A percentile compares a stretch with the other conserved stretches of the same genome.
Evolutionary conservation across 108 stramenopile species (phyloP).

Genomic region (Skeletonema grethae): DNA sequence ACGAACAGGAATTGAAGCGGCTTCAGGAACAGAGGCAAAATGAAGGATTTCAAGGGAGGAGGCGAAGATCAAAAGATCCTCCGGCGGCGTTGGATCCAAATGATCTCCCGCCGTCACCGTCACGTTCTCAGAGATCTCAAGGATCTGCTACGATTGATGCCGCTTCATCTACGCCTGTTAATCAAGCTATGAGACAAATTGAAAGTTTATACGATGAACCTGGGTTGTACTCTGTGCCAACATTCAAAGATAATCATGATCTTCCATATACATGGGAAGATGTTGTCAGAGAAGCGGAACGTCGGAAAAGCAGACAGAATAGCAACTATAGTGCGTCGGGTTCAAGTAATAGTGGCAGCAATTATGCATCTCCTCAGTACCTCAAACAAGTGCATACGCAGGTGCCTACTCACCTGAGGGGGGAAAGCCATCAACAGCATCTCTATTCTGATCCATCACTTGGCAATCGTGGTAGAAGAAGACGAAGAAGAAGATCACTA

Average conservation of each 20-base stretch:
- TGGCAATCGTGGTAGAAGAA: background rate
- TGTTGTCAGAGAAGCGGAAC: background rate
- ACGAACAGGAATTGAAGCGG: background rate
- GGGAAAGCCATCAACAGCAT: background rate
- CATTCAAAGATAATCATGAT: constrained; percentile 15
- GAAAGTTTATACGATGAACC: background rate
- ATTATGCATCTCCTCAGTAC: background rate
- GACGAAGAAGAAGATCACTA: background rate
- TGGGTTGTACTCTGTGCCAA: constrained; percentile 25
- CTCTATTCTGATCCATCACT: background rate
- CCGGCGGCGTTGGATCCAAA: background rate
- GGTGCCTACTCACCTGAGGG: too few species aligned
- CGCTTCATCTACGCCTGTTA: background rate
- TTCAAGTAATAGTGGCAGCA: background rate
- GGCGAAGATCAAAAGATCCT: background rate
- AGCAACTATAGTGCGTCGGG: background rate
- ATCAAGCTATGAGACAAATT: background rate
- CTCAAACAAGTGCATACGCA: background rate
- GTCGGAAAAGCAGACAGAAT: background rate
- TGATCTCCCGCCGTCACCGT: background rate
- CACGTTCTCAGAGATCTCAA: background rate
- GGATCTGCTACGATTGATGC: background rate
- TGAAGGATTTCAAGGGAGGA: background rate
- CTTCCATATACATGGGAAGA: background rate
- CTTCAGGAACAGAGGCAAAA: background rate